Percentiles rank a stretch among this genome's conserved stretches.
Conservation (phyloP, 305 asterid species). For the Fraxinus albicans region DNA sequence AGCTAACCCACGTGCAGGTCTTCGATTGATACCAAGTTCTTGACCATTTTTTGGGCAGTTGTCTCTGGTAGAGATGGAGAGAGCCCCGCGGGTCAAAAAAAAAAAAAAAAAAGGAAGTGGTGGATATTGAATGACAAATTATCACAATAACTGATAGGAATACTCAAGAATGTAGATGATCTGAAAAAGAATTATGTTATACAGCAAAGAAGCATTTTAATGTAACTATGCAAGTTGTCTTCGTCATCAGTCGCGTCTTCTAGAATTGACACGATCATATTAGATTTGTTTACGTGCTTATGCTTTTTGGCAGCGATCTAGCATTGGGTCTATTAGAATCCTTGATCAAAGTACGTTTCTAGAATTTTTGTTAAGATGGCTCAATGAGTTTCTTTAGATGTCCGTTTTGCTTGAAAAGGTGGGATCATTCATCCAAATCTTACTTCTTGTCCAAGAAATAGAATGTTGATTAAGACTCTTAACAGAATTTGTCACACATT, state of each 20-base stretch:
- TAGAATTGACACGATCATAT: not conserved
- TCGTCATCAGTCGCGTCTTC: too few species aligned
- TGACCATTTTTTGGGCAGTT: constrained; percentile 26
- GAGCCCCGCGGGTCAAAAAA: not conserved
- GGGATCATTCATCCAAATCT: not conserved
- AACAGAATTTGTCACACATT: too few species aligned
- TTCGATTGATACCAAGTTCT: not conserved
- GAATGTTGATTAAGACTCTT: not conserved
- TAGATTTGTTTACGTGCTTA: not conserved
- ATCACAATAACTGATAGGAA: not conserved
- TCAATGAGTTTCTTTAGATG: not conserved
- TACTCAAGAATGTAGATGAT: constrained; percentile 3
- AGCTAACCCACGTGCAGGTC: constrained; percentile 28
- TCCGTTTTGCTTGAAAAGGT: not conserved
- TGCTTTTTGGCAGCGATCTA: not conserved
- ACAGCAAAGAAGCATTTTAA: too few species aligned
- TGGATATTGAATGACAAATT: not conserved
- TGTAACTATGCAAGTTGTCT: not conserved
- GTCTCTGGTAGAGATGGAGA: constrained; percentile 5
- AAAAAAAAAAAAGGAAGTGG: not conserved
- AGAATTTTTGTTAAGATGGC: too few species aligned
- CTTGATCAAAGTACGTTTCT: too few species aligned
- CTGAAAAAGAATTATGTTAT: constrained; percentile 1
- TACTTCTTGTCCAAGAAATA: not conserved
- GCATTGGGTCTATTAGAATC: not conserved